Conservation (phyloP, 495 filamentous ascomycete genomes). For the Penicillium bialowiezense region DNA sequence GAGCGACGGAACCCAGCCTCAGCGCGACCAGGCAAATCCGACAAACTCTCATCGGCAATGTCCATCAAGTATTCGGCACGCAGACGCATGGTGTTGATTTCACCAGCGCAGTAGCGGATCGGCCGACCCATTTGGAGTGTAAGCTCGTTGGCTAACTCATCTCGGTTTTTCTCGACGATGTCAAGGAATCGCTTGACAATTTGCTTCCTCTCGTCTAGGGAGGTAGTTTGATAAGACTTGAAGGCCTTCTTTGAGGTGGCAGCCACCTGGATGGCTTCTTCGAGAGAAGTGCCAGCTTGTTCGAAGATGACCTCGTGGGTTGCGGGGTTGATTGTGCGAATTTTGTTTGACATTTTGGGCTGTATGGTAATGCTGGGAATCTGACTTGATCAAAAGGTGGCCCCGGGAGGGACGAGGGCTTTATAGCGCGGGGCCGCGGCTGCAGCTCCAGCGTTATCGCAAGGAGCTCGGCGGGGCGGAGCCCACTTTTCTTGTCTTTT, state of each 20-base stretch:
- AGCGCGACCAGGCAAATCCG: slow-evolving; percentile 66
- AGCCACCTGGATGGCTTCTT: slow-evolving; percentile 66
- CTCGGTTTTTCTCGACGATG: slow-evolving; percentile 62
- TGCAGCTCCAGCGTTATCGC: neutral
- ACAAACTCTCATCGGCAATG: slow-evolving; percentile 66
- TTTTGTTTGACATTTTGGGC: slow-evolving; percentile 70
- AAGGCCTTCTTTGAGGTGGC: slow-evolving; percentile 69
- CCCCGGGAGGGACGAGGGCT: slow-evolving; percentile 7
- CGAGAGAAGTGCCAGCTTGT: slow-evolving; percentile 68
- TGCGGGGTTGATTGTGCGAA: slow-evolving; percentile 86
- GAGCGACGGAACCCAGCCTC: slow-evolving; percentile 85
- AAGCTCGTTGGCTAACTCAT: slow-evolving; percentile 77
- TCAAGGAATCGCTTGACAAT: slow-evolving; percentile 77
- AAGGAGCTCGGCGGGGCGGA: no score
- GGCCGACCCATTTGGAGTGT: slow-evolving; percentile 94
- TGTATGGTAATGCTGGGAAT: neutral
- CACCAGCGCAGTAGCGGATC: slow-evolving; percentile 78
- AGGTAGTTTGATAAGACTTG: slow-evolving; percentile 59
- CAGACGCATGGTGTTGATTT: slow-evolving; percentile 79
- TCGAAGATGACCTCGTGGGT: slow-evolving; percentile 79
- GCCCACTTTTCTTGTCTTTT: no score
- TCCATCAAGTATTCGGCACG: slow-evolving; percentile 81
- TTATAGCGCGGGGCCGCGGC: slow-evolving; percentile 12
- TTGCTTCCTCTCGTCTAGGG: slow-evolving; percentile 65
- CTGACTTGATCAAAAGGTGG: no score